Evolutionary conservation across 176 grass and related monocot species (phyloP).

Genomic region (Oryza glaberrima): DNA sequence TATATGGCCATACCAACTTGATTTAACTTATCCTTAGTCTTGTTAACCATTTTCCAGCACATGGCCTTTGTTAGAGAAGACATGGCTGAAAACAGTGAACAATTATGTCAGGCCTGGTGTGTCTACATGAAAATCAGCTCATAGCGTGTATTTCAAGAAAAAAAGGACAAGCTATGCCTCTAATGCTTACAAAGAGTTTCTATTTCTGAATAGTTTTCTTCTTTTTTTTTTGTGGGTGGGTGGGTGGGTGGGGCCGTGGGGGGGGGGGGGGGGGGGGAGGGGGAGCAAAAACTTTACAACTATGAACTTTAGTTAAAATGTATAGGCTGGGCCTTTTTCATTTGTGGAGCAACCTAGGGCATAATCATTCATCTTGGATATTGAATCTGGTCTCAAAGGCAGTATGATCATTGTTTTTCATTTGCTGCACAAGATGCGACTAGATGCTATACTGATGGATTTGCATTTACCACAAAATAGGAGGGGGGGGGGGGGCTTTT

Average conservation of each 20-base stretch:
- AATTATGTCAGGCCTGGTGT: conserved; percentile 19
- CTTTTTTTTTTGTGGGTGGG: neutral
- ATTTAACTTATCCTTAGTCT: conserved; percentile 82
- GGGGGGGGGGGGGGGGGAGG: too few species aligned
- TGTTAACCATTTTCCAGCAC: conserved; percentile 96
- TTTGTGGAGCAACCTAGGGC: neutral
- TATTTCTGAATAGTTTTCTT: neutral
- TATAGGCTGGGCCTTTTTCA: neutral
- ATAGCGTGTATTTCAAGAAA: neutral
- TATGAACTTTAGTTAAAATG: neutral
- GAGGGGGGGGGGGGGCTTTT: neutral
- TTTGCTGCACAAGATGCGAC: neutral
- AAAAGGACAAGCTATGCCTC: neutral
- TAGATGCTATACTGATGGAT: conserved; percentile 2
- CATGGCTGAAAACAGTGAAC: conserved; percentile 65
- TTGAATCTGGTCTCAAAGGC: neutral
- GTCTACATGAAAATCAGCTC: neutral
- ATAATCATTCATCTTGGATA: neutral
- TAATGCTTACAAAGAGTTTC: neutral
- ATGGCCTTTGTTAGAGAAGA: conserved; percentile 84
- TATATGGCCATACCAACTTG: conserved; percentile 91
- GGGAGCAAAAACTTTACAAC: neutral
- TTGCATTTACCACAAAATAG: neutral
- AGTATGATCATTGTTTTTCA: neutral
- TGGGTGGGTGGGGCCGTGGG: too few species aligned